Conservation (phyloP, 2,329 filamentous ascomycete species). For the Beauveria sp. region DNA sequence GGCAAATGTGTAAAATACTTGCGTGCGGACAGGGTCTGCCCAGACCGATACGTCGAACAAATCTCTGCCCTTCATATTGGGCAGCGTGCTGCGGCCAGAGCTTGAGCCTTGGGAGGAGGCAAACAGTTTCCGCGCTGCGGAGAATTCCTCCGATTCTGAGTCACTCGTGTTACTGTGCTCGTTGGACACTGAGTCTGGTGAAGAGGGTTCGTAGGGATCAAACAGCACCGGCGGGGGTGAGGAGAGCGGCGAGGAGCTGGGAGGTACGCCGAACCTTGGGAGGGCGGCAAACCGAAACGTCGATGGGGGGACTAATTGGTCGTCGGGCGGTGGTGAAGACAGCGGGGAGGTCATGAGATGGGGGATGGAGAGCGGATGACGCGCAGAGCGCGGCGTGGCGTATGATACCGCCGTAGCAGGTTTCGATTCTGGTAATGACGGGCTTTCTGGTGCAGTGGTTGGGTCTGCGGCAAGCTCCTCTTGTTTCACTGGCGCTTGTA, state of each 20-base stretch:
- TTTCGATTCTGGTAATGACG: slow-evolving; percentile 11
- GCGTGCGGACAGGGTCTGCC: slow-evolving; percentile 59
- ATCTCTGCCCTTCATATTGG: slow-evolving; percentile 62
- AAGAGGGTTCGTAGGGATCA: slow-evolving; percentile 38
- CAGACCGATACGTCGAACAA: slow-evolving; percentile 66
- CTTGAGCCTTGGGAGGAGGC: slow-evolving; percentile 31
- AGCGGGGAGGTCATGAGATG: slow-evolving; percentile 27
- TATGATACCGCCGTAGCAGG: slow-evolving; percentile 4
- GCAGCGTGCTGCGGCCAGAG: slow-evolving; percentile 31
- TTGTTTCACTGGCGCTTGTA: background rate
- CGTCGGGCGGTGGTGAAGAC: slow-evolving; percentile 30
- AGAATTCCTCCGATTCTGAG: slow-evolving; percentile 39
- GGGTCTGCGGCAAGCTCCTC: background rate
- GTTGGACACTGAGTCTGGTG: slow-evolving; percentile 28
- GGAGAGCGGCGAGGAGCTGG: slow-evolving; percentile 48
- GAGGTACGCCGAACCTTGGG: slow-evolving; percentile 18
- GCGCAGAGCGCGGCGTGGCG: slow-evolving; percentile 13
- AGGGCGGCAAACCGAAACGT: slow-evolving; percentile 17
- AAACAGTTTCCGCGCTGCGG: slow-evolving; percentile 31
- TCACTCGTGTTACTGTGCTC: slow-evolving; percentile 31
- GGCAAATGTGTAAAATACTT: slow-evolving; percentile 65
- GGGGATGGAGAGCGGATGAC: slow-evolving; percentile 14
- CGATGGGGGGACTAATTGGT: slow-evolving; percentile 20
- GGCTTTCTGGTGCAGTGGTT: background rate
- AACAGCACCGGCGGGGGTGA: slow-evolving; percentile 47